Evolutionary conservation across 73 alveolate species (phyloP).

Genomic region (Paramecium caudatum): DNA sequence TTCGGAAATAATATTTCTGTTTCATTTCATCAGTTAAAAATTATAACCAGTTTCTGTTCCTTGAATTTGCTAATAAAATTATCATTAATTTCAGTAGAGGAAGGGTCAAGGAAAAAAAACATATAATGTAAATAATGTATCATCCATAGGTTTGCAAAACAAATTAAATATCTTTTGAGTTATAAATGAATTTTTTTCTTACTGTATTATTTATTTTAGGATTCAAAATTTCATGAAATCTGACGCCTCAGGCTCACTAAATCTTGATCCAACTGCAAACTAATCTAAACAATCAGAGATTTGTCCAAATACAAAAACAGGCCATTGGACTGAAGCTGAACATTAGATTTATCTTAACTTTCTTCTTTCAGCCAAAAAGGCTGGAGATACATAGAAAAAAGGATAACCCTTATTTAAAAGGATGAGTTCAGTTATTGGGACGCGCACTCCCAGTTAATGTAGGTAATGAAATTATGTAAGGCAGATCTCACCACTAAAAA

Average conservation of each 20-base stretch:
- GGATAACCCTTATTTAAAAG: slow-evolving; percentile 39
- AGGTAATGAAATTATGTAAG: neutral
- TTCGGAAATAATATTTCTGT: too few relatives aligned
- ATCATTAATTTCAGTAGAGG: too few relatives aligned
- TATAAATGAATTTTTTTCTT: too few relatives aligned
- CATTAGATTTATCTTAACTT: neutral
- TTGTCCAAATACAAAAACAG: neutral
- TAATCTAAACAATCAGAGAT: neutral
- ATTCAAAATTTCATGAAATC: slow-evolving; percentile 47
- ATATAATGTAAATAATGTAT: too few relatives aligned
- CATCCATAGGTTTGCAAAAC: too few relatives aligned
- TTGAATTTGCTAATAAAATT: too few relatives aligned
- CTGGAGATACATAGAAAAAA: slow-evolving; percentile 10
- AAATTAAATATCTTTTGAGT: too few relatives aligned
- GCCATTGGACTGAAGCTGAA: slow-evolving; percentile 22
- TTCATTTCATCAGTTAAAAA: too few relatives aligned
- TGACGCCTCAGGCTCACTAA: slow-evolving; percentile 13
- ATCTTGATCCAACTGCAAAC: neutral
- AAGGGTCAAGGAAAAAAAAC: too few relatives aligned
- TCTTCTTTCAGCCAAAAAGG: neutral
- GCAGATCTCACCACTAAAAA: slow-evolving; percentile 38
- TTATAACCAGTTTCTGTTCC: too few relatives aligned
- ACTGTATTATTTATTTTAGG: slow-evolving; percentile 38
- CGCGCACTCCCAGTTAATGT: slow-evolving; percentile 47
- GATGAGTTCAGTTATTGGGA: slow-evolving; percentile 21